Percentiles rank a stretch among this genome's conserved stretches.
These are phyloP conservation scores for Aspergillus clavatus DNA, from an alignment of 2,329 filamentous ascomycete genomes.

Conservation along the genomic window DNA sequence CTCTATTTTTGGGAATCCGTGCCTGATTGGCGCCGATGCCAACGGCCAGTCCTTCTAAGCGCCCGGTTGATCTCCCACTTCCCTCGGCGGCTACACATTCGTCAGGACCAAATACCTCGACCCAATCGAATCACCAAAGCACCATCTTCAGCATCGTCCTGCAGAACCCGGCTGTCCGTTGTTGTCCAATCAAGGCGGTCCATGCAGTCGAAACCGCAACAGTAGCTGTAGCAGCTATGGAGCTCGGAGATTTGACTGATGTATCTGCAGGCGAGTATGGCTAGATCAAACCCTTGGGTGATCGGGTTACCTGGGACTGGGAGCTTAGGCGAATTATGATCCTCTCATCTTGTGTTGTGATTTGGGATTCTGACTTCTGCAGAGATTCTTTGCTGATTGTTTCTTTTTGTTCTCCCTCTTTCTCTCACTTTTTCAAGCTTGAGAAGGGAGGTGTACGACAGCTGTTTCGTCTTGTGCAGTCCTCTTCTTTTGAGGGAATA, in stretches of 20 bases:
- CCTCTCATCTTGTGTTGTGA: too few species aligned
- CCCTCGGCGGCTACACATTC: slow-evolving; percentile 16
- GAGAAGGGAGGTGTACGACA: too few species aligned
- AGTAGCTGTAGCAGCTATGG: slow-evolving; percentile 6
- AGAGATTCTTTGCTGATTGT: neutral
- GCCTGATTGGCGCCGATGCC: neutral
- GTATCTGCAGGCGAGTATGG: slow-evolving; percentile 10
- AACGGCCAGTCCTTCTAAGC: neutral
- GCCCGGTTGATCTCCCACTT: neutral
- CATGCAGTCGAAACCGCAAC: slow-evolving; percentile 2
- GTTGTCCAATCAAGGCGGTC: slow-evolving; percentile 10
- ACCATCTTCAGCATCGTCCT: slow-evolving; percentile 3
- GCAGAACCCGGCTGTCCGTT: slow-evolving; percentile 7
- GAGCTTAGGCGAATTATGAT: too few species aligned
- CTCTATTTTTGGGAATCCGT: neutral
- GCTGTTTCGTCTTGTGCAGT: too few species aligned
- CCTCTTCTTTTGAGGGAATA: too few species aligned
- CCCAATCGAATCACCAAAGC: slow-evolving; percentile 12
- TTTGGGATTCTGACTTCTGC: neutral
- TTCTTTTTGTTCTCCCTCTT: slow-evolving; percentile 5
- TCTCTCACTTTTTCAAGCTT: too few species aligned
- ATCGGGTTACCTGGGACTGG: too few species aligned
- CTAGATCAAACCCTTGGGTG: too few species aligned
- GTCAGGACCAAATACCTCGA: slow-evolving; percentile 1
- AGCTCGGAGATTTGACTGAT: slow-evolving; percentile 8